These are phyloP conservation scores for Clonostachys rhizophaga DNA, from an alignment of 2,329 filamentous ascomycete species.

Conservation along the genomic window DNA sequence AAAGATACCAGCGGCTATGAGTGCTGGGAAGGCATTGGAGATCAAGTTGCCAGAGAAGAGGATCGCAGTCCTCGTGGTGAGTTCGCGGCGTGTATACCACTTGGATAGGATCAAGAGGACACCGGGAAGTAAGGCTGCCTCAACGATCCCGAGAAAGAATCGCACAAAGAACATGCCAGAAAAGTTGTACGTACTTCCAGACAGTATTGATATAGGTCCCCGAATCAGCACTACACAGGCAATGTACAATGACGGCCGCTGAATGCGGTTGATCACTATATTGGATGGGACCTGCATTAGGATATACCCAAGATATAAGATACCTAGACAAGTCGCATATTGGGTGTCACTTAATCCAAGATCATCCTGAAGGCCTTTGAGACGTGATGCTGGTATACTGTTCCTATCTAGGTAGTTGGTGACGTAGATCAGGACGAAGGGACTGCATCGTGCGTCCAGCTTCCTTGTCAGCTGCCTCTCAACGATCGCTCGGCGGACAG, in stretches of 20 bases:
- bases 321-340: slow-evolving; percentile 59
- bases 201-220: slow-evolving; percentile 55
- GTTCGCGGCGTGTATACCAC: slow-evolving; percentile 60
- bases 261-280: slow-evolving; percentile 51
- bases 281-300: slow-evolving; percentile 59
- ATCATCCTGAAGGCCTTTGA: slow-evolving; percentile 61
- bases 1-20: slow-evolving; percentile 54
- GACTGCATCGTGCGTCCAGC: slow-evolving; percentile 63
- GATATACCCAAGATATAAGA: slow-evolving; percentile 63
- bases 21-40: slow-evolving; percentile 54
- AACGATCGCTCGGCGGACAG: slow-evolving; percentile 45
- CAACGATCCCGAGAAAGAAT: slow-evolving; percentile 57
- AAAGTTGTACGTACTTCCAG: slow-evolving; percentile 46
- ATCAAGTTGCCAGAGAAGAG: slow-evolving; percentile 56
- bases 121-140: slow-evolving; percentile 62
- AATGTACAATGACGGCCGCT: slow-evolving; percentile 46
- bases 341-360: slow-evolving; percentile 45
- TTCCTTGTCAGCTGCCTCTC: slow-evolving; percentile 65
- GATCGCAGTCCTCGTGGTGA: slow-evolving; percentile 49
- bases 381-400: slow-evolving; percentile 62
- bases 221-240: slow-evolving; percentile 48
- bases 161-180: slow-evolving; percentile 48
- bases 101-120: slow-evolving; percentile 59
- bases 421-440: slow-evolving; percentile 72
- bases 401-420: slow-evolving; percentile 67